Evolutionary conservation across 2,329 filamentous ascomycete genomes (phyloP), one percentile per base, ranked within the genome.

Genomic region (Zelopaecilomyces penicillatus): DNA sequence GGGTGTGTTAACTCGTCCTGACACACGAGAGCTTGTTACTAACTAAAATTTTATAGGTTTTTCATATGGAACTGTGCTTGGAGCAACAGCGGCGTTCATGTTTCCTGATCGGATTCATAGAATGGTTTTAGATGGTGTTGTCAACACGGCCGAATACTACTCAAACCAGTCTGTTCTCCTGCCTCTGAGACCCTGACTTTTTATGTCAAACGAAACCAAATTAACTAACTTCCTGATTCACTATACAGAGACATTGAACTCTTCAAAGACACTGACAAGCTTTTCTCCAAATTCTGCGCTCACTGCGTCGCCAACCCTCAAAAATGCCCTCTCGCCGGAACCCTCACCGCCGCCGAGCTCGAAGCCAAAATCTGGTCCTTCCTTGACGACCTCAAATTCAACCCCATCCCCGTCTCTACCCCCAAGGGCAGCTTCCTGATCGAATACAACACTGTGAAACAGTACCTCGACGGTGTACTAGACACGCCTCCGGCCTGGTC

Each of bases 341-440:
- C 59, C 31, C 54, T 58, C 33, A 64, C 62, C 0, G 54, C 52
- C 1, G 56, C 37, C 3, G 57, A 65, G 41, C 64, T 71, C 31
- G 65, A 67, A 42, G 56, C 58, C 6, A 57, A 63, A 39, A 39
- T 58, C 29, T 57, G 53, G 47, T 49, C 52, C 5, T 44, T 60
- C 1, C 50, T 63, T 31, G 55, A 64, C 2, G 41, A 41, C 5
- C 38, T 64, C 41, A 62, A 57, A 37, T 48, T 48, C 31, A 47
- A 53, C 5, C 62, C 63, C 3, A 37, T 64, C 26, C 42, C 56
- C 2, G 19, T 57, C 28, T 26, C 35, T 3, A 29, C 27, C 5
- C 41, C 47, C 3, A 43, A 43, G 27, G 47, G 50, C 4, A 45
- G 42, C 38, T 33, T 31, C 11, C 31, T 60, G 2, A 4, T 64